Base-by-base conservation (phyloP, 2,329 filamentous ascomycete species). In the Aspergillus hiratsukae region DNA sequence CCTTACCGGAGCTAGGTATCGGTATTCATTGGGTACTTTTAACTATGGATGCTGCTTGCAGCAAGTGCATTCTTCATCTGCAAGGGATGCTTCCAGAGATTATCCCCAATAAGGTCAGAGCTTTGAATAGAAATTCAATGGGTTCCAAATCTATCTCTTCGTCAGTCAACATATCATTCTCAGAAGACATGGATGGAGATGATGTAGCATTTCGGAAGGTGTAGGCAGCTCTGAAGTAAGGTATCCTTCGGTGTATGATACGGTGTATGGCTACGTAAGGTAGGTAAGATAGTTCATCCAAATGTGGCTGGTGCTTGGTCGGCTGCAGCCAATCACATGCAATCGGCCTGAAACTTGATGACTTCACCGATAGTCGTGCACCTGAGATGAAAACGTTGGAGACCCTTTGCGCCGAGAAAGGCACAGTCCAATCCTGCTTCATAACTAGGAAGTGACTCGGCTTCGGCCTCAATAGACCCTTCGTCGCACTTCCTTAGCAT, bases 351-450 rank as follows among this genome's bases (percentile, higher is more conserved):
- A 35, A 53, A 43, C 46, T 9, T 54, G 55, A 62, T 64, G 62
- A 64, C 62, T 59, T 64, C 62, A 64, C 57, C 52, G 56, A 58
- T 50, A 9, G 14, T 51, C 48, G 49, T 51, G 51, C 52, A 45
- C 35, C 35, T 51, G 35, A 58, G 53, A n/a, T 53, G 58, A 56
- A 58, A 51, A 52, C 28, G 31, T 52, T 54, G 25, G n/a, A 46
- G n/a, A 11, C 19, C n/a, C 43, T 46, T 25, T 21, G 21, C 21
- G 21, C 43, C 3, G 21, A 46, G 43, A 23, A 27, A 46, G 21
- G 43, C 11, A 46, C 21, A 37, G 31, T 37, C 31, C 17, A 35
- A 37, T 3, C 31, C 17, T 6, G 17, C 14, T 37, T 2, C 14
- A 17, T 37, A 17, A 37, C 14, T 37, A 7, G 5, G 5, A 37